Base-by-base conservation (phyloP, 2,329 filamentous ascomycete genomes). In the Aureobasidium melanogenum region DNA sequence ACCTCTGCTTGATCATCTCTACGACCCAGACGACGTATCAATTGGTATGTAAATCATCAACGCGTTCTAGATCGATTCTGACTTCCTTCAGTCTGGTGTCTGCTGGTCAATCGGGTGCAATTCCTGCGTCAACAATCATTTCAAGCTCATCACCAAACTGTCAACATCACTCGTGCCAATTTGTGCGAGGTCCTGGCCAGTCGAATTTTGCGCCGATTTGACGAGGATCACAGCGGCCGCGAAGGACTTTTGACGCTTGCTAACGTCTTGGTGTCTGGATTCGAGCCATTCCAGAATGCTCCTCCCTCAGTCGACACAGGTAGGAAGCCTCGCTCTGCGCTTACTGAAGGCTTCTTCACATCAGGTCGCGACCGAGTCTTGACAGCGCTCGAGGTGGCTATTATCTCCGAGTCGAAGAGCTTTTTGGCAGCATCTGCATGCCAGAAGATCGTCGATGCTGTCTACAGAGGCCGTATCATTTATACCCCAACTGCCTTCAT, bases 221-320 rank as follows among this genome's bases (percentile, higher is more conserved):
- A 89, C 66, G 89, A 94, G 74, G 86, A 91, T 67, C 85, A 89
- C 62, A 82, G 85, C 15, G 88, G 88, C 5, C 79, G 84, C 0
- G 80, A 85, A 28, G 88, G 89, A 1, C 79, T 94, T 14, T 77
- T 94, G 5, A 77, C 90, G 24, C 79, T 94, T 6, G 85, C 89
- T 6, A 88, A 92, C 67, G 87, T 94, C 34, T 82, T 94, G 22
- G 88, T 95, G 15, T 88, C 89, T 17, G 88, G 88, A 15, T 94
- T 95, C 68, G 87, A 91, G 68, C 89, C 90, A 1, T 94, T 94
- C 67, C 89, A 94, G 73, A 89, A 89, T 66, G 89, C 89, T 0
- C 90, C 90, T 0, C 75, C 80, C 1, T 81, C 88, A 60, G 81
- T 92, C 43, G 79, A 83, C 38, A 76, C 79, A 17, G 80, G 88